phyloP scores from a whole-genome alignment of 2,329 filamentous ascomycete species.

The Trichoderma arundinaceum region DNA sequence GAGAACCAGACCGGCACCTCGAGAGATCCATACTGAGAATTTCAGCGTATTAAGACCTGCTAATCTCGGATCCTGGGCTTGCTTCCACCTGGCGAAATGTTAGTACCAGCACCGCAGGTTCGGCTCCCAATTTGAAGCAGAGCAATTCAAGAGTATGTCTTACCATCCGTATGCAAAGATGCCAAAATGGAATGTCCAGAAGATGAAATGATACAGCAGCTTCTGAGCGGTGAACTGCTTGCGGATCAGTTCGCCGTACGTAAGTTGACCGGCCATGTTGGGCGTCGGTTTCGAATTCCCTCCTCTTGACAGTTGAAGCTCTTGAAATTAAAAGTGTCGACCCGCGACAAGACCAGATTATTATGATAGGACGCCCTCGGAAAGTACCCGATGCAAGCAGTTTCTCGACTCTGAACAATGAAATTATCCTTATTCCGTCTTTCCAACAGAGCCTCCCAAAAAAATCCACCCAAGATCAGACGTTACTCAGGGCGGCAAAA shows the following conservation, averaged over 20 bases:
- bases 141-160: slow-evolving; percentile 40
- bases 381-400: slow-evolving; percentile 3
- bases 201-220: slow-evolving; percentile 78
- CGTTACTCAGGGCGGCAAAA: slow-evolving; percentile 7
- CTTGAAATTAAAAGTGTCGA: slow-evolving; percentile 54
- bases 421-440: neutral
- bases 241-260: slow-evolving; percentile 53
- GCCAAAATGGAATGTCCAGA: slow-evolving; percentile 78
- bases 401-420: neutral
- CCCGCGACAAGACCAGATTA: slow-evolving; percentile 46
- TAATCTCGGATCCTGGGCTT: slow-evolving; percentile 70
- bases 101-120: neutral
- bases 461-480: neutral
- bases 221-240: slow-evolving; percentile 74
- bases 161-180: slow-evolving; percentile 89
- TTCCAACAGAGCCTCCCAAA: neutral
- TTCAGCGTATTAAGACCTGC: slow-evolving; percentile 78
- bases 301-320: slow-evolving; percentile 32
- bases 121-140: neutral
- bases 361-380: slow-evolving; percentile 2
- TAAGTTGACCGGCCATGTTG: slow-evolving; percentile 51
- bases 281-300: neutral
- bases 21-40: slow-evolving; percentile 94
- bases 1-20: slow-evolving; percentile 87
- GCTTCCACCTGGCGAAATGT: slow-evolving; percentile 70